Evolutionary conservation across 768 basidiomycete genomes (phyloP), one percentile per base, ranked within the genome.

Genomic region (Termitomyces sp.): DNA sequence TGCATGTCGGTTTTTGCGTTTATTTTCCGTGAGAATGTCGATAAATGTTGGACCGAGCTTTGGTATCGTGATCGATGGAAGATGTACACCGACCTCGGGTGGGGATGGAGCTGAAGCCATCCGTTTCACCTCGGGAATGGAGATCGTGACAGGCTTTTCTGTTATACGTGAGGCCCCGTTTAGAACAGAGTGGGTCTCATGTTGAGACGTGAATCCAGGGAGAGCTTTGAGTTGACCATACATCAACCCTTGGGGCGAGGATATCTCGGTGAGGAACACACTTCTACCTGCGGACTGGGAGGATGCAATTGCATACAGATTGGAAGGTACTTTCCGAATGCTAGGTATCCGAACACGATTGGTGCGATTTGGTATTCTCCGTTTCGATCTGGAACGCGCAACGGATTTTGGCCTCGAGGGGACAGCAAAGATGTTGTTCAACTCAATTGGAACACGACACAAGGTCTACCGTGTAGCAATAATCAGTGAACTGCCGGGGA

Each of bases 1-100:
- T n/a, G 65, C 62, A 57, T 68, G 46, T 11, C 54, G 62, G 53
- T 69, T 63, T 42, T 50, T 66, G 30, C 47, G 58, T 42, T 63
- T 65, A 42, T 68, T 67, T 36, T 55, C 57, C 4, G 34, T 45
- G 37, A 69, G 45, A 18, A 63, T 36, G 50, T 60, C 60, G 18
- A 65, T 20, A 49, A 65, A 67, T 12, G 52, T 48, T 20, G 47
- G 45, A 11, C 30, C 8, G 27, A 44, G 9, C 24, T 53, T 53
- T 39, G 37, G 37, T 53, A 39, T 27, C 20, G 15, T 34, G 34
- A 36, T 36, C 5, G 34, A 20, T 51, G 34, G 20, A 6, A 20
- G 5, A 11, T 24, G 9, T 30, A 9, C 37, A 53, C 16, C 24
- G 6, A 11, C 37, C 7, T 27, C 18, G 6, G 24, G 16, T 2